Base-by-base conservation (phyloP, 2,329 filamentous ascomycete species). In the Emmonsiellopsis sp. region DNA sequence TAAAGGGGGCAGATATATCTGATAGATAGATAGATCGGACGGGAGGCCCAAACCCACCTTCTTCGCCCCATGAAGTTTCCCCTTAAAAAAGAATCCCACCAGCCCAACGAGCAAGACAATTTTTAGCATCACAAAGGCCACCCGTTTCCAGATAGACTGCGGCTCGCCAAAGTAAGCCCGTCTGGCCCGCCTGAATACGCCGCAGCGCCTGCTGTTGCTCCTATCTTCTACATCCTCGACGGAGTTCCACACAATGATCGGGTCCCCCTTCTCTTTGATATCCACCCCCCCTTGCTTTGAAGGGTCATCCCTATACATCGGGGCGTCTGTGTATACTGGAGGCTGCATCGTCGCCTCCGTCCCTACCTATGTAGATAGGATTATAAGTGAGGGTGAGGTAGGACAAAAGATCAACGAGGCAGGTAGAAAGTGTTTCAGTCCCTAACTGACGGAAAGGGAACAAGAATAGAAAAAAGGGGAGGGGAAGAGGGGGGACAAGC, bases 281-380 rank as follows among this genome's bases (percentile, higher is more conserved):
- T 8, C 17, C 40, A 42, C 7, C 4, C 7, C 40, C 8, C 14
- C 46, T 10, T 48, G 36, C 14, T 33, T 21, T n/a, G 34, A 48
- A 48, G 46, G 46, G 34, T 48, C 46, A 39, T 48, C 46, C 34
- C 46, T 33, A 48, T 48, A 48, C 46, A 14, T 37, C 31, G 46
- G 46, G 10, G 36, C 33, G 46, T 48, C 46, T 2, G 34, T 21
- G 46, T 48, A 48, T 13, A 27, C 21, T 27, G 44, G 10, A 32
- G 7, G 33, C 13, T 37, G 7, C 46, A 48, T 48, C 10, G 6
- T 48, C 27, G 27, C 39, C 39, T 14, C 46, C 33, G 33, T 27
- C 5, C 11, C 46, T 21, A 32, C 5, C 46, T 31, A 3, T 33
- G 14, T 47, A n/a, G n/a, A 27, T 13, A 5, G 44, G 17, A 14